Evolutionary conservation across 257 asterid genomes (phyloP).

Genomic region (Verbena officinalis): DNA sequence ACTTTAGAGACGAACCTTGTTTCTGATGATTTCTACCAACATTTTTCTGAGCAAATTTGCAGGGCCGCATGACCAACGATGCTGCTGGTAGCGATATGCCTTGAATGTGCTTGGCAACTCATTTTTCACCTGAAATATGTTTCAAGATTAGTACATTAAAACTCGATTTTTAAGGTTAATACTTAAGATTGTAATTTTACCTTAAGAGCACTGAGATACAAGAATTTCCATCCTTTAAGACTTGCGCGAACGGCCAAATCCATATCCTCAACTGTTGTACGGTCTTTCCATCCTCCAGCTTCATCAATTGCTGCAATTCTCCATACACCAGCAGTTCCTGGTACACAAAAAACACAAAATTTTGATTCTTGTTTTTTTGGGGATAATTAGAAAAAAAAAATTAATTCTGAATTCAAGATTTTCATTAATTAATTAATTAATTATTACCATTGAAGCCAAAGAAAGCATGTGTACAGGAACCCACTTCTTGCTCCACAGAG

Average conservation of each 20-base stretch:
- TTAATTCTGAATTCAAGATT: too few relatives aligned
- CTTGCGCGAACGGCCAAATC: slow-evolving; percentile 97
- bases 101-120: slow-evolving; percentile 95
- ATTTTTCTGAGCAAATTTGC: slow-evolving; percentile 90
- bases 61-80: slow-evolving; percentile 99
- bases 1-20: slow-evolving; percentile 60
- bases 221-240: slow-evolving; percentile 92
- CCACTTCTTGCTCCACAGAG: slow-evolving; percentile 97
- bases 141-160: neutral
- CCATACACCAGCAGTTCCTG: slow-evolving; percentile 99
- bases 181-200: slow-evolving; percentile 21
- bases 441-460: slow-evolving; percentile 95
- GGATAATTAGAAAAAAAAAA: too few relatives aligned
- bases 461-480: slow-evolving; percentile 87
- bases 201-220: slow-evolving; percentile 73
- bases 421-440: neutral
- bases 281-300: slow-evolving; percentile 99
- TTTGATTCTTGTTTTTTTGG: too few relatives aligned
- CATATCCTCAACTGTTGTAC: slow-evolving; percentile 97
- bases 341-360: slow-evolving; percentile 15
- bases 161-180: too few relatives aligned
- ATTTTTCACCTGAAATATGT: slow-evolving; percentile 67
- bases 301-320: slow-evolving; percentile 86
- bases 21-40: slow-evolving; percentile 70
- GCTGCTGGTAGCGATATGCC: slow-evolving; percentile 93